Evolutionary conservation across 2,329 filamentous ascomycete genomes (phyloP).

Genomic region (Trichoderma citrinoviride): DNA sequence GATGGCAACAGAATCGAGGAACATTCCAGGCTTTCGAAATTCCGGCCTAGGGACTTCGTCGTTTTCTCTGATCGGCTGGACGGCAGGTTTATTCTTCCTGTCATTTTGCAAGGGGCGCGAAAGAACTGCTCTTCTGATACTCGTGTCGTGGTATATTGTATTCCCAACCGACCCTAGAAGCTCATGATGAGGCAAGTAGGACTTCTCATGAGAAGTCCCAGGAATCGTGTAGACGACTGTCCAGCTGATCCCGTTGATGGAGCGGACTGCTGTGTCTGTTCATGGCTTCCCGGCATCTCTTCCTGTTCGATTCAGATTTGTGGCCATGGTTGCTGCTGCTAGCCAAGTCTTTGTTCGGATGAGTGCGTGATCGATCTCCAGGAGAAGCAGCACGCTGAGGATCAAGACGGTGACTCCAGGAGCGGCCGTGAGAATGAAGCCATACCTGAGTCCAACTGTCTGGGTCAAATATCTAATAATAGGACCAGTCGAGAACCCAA

Average conservation of each 20-base stretch:
- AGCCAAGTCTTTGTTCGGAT: neutral
- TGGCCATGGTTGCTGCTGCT: neutral
- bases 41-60: conserved; percentile 34
- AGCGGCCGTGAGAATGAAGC: conserved; percentile 45
- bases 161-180: conserved; percentile 18
- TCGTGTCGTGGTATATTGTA: conserved; percentile 4
- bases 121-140: neutral
- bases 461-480: conserved; percentile 46
- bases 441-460: conserved; percentile 32
- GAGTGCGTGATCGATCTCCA: conserved; percentile 31
- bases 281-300: neutral
- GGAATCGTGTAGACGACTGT: neutral
- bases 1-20: conserved; percentile 45
- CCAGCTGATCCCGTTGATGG: conserved; percentile 23
- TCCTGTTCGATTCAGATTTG: neutral
- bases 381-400: conserved; percentile 37
- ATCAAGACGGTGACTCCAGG: conserved; percentile 43
- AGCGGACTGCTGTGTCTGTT: neutral
- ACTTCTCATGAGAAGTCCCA: neutral
- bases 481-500: conserved; percentile 49
- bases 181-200: too few species aligned
- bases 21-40: conserved; percentile 29
- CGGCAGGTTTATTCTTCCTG: neutral
- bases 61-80: conserved; percentile 24
- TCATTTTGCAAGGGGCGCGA: neutral